Evolutionary conservation across 2,329 filamentous ascomycete genomes (phyloP).

Genomic region (Sordariomycetes sp.): DNA sequence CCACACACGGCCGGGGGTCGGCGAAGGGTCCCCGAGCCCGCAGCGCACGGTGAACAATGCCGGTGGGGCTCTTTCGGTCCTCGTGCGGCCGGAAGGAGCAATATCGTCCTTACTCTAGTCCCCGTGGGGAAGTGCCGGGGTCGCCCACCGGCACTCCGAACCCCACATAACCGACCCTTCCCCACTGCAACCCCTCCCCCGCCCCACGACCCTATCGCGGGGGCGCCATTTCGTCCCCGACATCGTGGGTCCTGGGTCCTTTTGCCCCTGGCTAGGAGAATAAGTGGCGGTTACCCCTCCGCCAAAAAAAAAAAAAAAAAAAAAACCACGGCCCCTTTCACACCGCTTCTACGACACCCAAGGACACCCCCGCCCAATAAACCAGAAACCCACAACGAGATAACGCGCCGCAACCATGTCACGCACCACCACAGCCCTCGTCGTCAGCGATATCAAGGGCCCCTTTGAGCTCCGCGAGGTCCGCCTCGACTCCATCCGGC

Average conservation of each 20-base stretch:
- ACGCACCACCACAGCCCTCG: slow-evolving; percentile 1
- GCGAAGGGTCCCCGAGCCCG: no score
- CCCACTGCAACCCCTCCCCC: not conserved
- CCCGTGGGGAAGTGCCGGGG: not conserved
- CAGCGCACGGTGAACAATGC: not conserved
- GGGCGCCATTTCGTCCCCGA: not conserved
- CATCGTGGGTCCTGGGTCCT: not conserved
- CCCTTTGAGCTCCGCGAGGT: slow-evolving; percentile 8
- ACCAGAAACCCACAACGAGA: not conserved
- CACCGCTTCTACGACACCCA: not conserved
- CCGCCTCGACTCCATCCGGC: slow-evolving; percentile 12
- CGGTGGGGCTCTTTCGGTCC: not conserved
- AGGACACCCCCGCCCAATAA: not conserved
- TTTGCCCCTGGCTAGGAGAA: not conserved
- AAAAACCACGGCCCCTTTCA: no score
- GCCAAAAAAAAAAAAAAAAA: not conserved
- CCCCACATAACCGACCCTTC: not conserved
- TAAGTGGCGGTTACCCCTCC: not conserved
- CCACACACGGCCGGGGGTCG: no score
- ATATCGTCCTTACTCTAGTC: not conserved
- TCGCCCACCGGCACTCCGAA: not conserved
- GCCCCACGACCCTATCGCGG: no score
- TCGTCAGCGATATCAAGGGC: not conserved
- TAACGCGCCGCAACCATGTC: not conserved
- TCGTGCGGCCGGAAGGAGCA: not conserved